phyloP scores from a whole-genome alignment of 2,329 filamentous ascomycete species.

The Aaosphaeria arxii region DNA sequence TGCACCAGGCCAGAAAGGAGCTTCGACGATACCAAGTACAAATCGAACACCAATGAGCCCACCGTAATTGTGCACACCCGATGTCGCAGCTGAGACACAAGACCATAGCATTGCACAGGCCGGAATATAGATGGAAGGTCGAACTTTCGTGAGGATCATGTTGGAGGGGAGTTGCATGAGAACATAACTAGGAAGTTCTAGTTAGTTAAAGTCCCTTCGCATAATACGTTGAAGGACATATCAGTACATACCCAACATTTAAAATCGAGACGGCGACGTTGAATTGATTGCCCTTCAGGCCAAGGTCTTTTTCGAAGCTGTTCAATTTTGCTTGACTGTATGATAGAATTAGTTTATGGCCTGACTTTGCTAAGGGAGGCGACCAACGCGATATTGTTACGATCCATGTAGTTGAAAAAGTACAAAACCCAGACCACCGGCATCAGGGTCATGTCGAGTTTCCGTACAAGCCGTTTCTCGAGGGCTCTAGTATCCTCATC shows the following conservation, averaged over 20 bases:
- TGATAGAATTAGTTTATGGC: too few relatives aligned
- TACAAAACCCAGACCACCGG: slow-evolving; percentile 13
- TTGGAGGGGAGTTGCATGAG: slow-evolving; percentile 55
- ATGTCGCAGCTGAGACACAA: slow-evolving; percentile 2
- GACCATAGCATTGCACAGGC: slow-evolving; percentile 6
- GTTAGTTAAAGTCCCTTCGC: too few relatives aligned
- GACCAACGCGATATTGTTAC: slow-evolving; percentile 10
- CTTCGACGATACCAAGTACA: slow-evolving; percentile 10
- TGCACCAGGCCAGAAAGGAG: slow-evolving; percentile 6
- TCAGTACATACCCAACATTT: slow-evolving; percentile 57
- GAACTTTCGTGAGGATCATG: slow-evolving; percentile 52
- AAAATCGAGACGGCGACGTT: slow-evolving; percentile 42
- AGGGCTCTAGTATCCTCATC: slow-evolving; percentile 1
- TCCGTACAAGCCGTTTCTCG: slow-evolving; percentile 5
- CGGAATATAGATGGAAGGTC: slow-evolving; percentile 53
- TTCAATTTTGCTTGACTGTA: slow-evolving; percentile 10
- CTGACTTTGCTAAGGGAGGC: background rate
- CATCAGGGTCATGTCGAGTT: slow-evolving; percentile 10
- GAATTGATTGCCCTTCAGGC: slow-evolving; percentile 6
- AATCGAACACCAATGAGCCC: slow-evolving; percentile 8
- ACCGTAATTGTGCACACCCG: slow-evolving; percentile 1
- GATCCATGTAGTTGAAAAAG: slow-evolving; percentile 10
- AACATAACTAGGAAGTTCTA: background rate
- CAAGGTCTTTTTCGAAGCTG: slow-evolving; percentile 10
- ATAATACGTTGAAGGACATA: slow-evolving; percentile 23